phyloP scores from a whole-genome alignment of 371 early-diverging fungal species.

The Mortierella sp. region DNA sequence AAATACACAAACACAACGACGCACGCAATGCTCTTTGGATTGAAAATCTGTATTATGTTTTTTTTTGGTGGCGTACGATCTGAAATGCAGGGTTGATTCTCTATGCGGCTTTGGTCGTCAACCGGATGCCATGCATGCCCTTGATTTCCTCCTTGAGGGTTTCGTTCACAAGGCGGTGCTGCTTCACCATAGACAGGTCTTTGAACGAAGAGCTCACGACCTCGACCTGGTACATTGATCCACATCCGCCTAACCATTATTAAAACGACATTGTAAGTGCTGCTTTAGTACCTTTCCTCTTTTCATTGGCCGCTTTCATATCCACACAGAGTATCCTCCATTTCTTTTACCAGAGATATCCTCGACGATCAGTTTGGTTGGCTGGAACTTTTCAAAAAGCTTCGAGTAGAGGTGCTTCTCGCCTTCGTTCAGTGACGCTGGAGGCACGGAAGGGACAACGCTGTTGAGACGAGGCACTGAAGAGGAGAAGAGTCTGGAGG shows the following conservation, averaged over 20 bases:
- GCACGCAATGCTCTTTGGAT: neutral
- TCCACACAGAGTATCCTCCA: no score
- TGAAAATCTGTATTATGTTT: neutral
- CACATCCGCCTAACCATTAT: conserved; percentile 82
- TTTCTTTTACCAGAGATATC: conserved; percentile 81
- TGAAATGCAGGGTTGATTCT: no score
- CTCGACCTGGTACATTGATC: conserved; percentile 93
- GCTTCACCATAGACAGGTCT: conserved; percentile 82
- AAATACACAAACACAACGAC: neutral
- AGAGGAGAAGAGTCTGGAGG: conserved; percentile 24
- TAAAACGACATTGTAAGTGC: neutral
- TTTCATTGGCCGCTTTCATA: no score
- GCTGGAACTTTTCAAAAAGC: conserved; percentile 72
- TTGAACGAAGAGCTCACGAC: conserved; percentile 83
- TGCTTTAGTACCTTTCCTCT: no score
- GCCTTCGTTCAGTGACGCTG: conserved; percentile 64
- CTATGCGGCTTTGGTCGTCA: conserved; percentile 45
- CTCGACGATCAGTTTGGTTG: conserved; percentile 80
- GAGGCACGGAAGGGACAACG: conserved; percentile 40
- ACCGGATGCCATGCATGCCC: conserved; percentile 90
- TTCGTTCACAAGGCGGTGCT: conserved; percentile 91
- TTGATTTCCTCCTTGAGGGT: conserved; percentile 90
- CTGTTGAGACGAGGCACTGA: conserved; percentile 26
- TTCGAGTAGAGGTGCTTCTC: conserved; percentile 81
- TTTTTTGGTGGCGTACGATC: neutral